Base-by-base conservation (phyloP, 163 green algal genomes). In the Chlorella variabilis region DNA sequence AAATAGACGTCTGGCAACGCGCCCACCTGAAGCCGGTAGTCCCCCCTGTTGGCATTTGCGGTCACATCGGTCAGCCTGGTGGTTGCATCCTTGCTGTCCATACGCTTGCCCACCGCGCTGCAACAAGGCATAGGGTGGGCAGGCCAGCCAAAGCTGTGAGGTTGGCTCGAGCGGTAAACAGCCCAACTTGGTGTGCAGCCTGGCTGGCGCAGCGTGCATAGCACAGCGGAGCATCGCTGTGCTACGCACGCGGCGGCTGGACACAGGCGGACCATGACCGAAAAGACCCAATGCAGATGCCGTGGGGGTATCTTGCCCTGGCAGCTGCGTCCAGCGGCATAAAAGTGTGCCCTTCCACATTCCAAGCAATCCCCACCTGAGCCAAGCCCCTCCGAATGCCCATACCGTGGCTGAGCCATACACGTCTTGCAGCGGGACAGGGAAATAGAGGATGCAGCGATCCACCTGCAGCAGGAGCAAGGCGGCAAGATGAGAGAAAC, bases 71-170 rank as follows among this genome's bases (percentile, higher is more conserved):
- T 67, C 3, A 66, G 33, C 71, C 41, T 49, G 33, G 39, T 67
- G 21, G 25, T 18, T 4, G 39, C 54, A 6, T 69, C 31, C 36
- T 39, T 39, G 56, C 56, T 80, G 36, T 80, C 36, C 56, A 69
- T 69, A 1, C 73, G 73, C 73, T 70, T 80, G 54, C 73, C 73
- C 27, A 59, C 38, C 8, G 70, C 33, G 39, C 73, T 78, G 71
- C 71, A 56, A 34, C 0, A 1, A 54, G 8, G 29, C 9, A 45
- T 3, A n/a, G 3, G 15, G 3, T n/a, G n/a, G n/a, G 29, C 20
- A 54, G 13, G 59, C 6, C 5, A 4, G 59, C 20, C 27, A 38
- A 38, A 11, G 8, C 54, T 9, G 7, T 62, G 54, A 62, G 18
- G 13, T 4, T 15, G 13, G 38, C 65, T 73, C 31, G 34, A 34